Percentiles rank a stretch among this genome's conserved stretches.
These are phyloP conservation scores for Stromatinia cepivora DNA, from an alignment of 2,329 filamentous ascomycete species.

Conservation along the genomic window DNA sequence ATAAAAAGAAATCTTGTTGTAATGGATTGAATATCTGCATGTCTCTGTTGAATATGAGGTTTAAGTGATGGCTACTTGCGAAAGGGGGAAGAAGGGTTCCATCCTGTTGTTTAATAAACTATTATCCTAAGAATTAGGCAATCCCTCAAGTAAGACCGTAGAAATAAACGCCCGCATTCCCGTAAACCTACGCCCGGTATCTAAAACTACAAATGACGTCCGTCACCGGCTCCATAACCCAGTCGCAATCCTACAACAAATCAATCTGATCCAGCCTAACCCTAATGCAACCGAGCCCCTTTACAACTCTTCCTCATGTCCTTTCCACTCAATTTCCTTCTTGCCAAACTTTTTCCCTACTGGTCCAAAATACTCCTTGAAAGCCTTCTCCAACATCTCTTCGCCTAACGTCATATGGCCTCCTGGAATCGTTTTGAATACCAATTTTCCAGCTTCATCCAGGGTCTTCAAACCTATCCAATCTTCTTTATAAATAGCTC, in stretches of 20 bases:
- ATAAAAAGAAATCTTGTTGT: conserved; percentile 15
- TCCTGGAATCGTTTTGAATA: conserved; percentile 72
- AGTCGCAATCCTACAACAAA: neutral
- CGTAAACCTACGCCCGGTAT: conserved; percentile 2
- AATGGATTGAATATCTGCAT: neutral
- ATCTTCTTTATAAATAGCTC: conserved; percentile 80
- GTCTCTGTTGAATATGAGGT: neutral
- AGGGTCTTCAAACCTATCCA: conserved; percentile 84
- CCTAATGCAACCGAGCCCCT: neutral
- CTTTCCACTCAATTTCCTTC: neutral
- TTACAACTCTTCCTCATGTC: conserved; percentile 23
- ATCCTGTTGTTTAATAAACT: neutral
- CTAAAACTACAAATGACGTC: conserved; percentile 7
- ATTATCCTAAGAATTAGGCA: neutral
- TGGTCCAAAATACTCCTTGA: conserved; percentile 47
- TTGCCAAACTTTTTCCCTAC: conserved; percentile 33
- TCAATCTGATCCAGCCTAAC: neutral
- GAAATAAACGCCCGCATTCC: neutral
- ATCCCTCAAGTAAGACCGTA: neutral
- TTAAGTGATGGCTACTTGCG: neutral
- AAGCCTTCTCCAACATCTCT: conserved; percentile 54
- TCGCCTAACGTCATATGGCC: conserved; percentile 80
- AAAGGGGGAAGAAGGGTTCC: neutral
- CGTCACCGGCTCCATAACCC: neutral
- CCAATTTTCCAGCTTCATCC: conserved; percentile 75